Conservation (phyloP, 2,329 filamentous ascomycete species). For the Dothideomycetes sp. region DNA sequence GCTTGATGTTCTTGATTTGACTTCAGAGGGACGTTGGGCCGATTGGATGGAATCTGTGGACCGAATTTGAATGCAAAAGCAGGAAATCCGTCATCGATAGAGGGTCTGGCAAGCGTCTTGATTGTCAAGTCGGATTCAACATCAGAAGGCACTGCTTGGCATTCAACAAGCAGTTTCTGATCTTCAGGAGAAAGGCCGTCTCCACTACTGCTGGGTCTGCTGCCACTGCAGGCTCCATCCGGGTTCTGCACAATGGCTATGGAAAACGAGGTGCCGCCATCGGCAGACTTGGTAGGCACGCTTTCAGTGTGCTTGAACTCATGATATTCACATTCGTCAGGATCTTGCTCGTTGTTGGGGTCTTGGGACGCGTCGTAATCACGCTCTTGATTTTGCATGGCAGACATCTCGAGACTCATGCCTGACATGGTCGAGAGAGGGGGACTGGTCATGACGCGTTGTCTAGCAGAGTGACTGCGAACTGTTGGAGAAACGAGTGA, state of each 20-base stretch:
- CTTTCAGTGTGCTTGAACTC: not conserved
- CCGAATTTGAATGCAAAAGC: too few species aligned
- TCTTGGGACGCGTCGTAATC: too few species aligned
- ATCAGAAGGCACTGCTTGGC: not conserved
- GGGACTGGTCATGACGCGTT: too few species aligned
- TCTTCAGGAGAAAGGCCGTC: not conserved
- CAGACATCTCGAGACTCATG: too few species aligned
- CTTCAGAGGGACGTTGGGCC: not conserved
- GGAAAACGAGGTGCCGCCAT: not conserved
- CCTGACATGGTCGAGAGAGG: too few species aligned
- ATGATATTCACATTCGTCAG: not conserved
- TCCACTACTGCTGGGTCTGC: conserved; percentile 5
- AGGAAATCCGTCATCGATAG: too few species aligned
- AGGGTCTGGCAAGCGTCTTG: not conserved
- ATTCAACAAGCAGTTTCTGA: not conserved
- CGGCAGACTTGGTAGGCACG: conserved; percentile 6
- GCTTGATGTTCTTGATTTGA: conserved; percentile 7
- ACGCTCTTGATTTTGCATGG: too few species aligned
- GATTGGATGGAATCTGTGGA: not conserved
- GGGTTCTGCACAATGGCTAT: not conserved
- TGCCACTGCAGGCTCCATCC: too few species aligned
- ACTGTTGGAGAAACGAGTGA: too few species aligned
- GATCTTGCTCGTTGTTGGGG: not conserved
- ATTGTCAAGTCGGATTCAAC: not conserved
- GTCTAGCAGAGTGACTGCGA: too few species aligned